Percentiles rank a stretch among this genome's conserved stretches.
phyloP scores from a whole-genome alignment of 192 early-diverging fungal genomes.

The Backusella mclennaniae region DNA sequence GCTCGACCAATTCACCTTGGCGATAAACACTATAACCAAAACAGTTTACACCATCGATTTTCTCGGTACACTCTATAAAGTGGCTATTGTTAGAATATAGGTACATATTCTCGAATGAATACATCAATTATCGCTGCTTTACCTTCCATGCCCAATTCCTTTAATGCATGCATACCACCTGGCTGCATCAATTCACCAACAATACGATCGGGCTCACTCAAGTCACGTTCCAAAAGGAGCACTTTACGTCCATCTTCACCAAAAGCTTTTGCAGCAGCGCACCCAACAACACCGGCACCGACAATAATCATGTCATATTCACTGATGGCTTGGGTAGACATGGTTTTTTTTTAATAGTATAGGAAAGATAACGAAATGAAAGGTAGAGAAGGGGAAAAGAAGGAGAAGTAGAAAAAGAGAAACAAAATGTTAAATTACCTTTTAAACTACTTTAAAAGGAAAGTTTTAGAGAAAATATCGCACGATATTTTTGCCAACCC shows the following conservation, averaged over 20 bases:
- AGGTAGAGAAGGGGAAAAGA: neutral
- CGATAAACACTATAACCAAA: conserved; percentile 81
- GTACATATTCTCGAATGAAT: neutral
- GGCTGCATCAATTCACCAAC: conserved; percentile 98
- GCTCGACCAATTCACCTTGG: conserved; percentile 53
- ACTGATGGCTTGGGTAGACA: neutral
- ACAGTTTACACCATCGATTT: conserved; percentile 80
- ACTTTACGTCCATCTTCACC: conserved; percentile 71
- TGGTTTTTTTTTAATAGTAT: neutral
- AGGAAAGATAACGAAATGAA: neutral
- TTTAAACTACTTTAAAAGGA: neutral
- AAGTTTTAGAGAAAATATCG: conserved; percentile 4
- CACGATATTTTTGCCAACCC: neutral
- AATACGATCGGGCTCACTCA: conserved; percentile 93
- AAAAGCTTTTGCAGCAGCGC: conserved; percentile 76
- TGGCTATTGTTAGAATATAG: neutral
- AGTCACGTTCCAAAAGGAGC: conserved; percentile 77
- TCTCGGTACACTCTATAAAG: conserved; percentile 66
- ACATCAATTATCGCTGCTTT: conserved; percentile 2
- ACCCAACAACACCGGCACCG: conserved; percentile 91
- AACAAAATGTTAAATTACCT: neutral
- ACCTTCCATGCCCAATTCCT: conserved; percentile 70
- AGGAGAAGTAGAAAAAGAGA: neutral
- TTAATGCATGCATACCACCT: conserved; percentile 82
- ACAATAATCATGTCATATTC: conserved; percentile 81